A percentile compares a stretch with the other conserved stretches of the same genome.
Evolutionary conservation across 2,329 filamentous ascomycete genomes (phyloP).

Genomic region (Rhynchosporium agropyri): DNA sequence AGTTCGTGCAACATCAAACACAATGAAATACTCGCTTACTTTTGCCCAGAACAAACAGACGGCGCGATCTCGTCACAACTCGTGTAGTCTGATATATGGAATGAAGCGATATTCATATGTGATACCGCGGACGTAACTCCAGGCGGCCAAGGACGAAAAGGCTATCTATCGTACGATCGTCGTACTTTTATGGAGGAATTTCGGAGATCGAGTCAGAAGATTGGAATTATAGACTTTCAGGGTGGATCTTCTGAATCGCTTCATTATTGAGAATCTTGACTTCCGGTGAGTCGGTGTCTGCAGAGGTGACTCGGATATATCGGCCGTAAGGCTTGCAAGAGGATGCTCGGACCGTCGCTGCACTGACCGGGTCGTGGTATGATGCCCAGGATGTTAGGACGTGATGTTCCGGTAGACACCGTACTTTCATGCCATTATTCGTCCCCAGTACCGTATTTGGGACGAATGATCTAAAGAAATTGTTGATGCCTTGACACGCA

Average conservation of each 20-base stretch:
- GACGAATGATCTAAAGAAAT: neutral
- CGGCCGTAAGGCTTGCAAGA: neutral
- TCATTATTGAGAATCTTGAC: slow-evolving; percentile 2
- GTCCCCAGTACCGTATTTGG: slow-evolving; percentile 8
- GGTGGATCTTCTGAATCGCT: slow-evolving; percentile 1
- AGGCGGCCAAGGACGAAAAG: neutral
- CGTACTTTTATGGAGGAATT: neutral
- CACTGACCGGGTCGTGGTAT: neutral
- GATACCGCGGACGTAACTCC: neutral
- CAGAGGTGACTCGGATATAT: neutral
- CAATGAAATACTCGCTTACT: neutral
- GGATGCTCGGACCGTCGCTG: neutral
- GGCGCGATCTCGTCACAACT: neutral
- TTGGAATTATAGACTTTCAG: neutral
- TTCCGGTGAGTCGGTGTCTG: slow-evolving; percentile 4
- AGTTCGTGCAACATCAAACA: slow-evolving; percentile 4
- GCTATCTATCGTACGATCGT: neutral
- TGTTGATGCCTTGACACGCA: neutral
- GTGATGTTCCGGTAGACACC: neutral
- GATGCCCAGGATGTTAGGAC: neutral
- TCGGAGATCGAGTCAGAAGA: neutral
- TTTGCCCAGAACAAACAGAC: slow-evolving; percentile 6
- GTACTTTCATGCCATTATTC: neutral
- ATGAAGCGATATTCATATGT: neutral
- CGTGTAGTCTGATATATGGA: neutral